Base-by-base conservation (phyloP, 371 early-diverging fungal species). In the Mucor velutinosus region DNA sequence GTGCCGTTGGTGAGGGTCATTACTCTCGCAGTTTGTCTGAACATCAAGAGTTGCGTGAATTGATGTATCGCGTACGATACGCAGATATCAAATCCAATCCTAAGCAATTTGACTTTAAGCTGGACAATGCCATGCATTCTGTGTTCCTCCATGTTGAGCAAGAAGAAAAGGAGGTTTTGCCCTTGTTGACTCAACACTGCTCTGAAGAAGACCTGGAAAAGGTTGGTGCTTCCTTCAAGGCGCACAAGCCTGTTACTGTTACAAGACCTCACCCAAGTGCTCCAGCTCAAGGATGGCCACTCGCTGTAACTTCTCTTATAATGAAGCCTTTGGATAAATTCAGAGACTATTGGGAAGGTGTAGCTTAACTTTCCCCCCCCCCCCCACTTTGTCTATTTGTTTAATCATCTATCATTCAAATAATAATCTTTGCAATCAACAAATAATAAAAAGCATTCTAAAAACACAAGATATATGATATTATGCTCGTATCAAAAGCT, bases 221-320 rank as follows among this genome's bases (percentile, higher is more conserved):
- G 0, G 60, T 66, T 2, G 67, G 67, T 32, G 56, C 61, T 23
- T 66, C 61, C 2, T 66, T 66, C 45, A 56, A 55, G 37, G 67
- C 67, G 7, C 67, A 66, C 43, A 66, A 60, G 23, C 56, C 55
- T 55, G 41, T 55, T 12, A 30, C 67, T 55, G 67, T 56, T 8
- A 66, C 67, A 55, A 60, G 67, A 66, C 61, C 67, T 32, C 67
- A 66, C 23, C 67, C 67, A 49, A 41, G 33, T 60, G 67, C 61
- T 41, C 61, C 67, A 55, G 27, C 41, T 11, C 67, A 66, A 66
- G 61, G 67, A 10, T 66, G 43, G 21, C 61, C 67, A 7, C 55
- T 56, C 21, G 67, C 67, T 55, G n/a, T 56, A 5, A 43, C 61
- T 3, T 60, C 55, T 23, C n/a, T 66, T 1, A 5, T 66, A 1